Conservation (phyloP, 495 filamentous ascomycete species). For the Apodospora peruviana region DNA sequence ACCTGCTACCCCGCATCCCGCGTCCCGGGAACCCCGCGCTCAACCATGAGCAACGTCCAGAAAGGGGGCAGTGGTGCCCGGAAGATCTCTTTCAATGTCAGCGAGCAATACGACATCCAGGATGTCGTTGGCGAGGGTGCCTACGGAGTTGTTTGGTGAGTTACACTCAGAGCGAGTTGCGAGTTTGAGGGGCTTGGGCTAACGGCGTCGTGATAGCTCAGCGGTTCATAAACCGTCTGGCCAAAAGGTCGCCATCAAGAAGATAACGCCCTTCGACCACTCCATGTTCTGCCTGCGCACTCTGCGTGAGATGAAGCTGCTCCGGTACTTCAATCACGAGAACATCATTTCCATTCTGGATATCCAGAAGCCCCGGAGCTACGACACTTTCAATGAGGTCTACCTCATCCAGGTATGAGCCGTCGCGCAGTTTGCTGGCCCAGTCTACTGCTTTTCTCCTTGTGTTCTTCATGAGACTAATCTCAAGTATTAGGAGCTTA, state of each 20-base stretch:
- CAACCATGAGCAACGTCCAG: conserved; percentile 27
- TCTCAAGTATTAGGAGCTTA: conserved; percentile 65
- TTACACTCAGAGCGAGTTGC: not conserved
- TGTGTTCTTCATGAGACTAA: not conserved
- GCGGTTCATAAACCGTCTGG: conserved; percentile 97
- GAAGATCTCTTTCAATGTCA: conserved; percentile 99
- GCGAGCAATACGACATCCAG: conserved; percentile 98
- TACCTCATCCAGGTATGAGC: conserved; percentile 89
- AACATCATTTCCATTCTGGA: conserved; percentile 99
- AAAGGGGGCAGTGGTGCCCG: conserved; percentile 52
- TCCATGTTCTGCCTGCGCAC: conserved; percentile 99
- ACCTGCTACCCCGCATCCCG: conserved; percentile 1
- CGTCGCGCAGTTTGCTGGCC: not conserved
- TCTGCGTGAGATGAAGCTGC: conserved; percentile 97
- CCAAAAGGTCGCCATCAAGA: conserved; percentile 99
- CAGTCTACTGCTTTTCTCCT: not conserved
- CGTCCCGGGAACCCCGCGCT: not conserved
- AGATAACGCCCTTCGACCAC: conserved; percentile 98
- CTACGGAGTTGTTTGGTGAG: conserved; percentile 98
- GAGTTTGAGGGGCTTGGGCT: not conserved
- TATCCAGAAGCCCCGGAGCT: conserved; percentile 95
- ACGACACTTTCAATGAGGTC: conserved; percentile 94
- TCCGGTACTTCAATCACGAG: conserved; percentile 99
- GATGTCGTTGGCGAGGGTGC: conserved; percentile 99
- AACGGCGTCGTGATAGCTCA: conserved; percentile 55